Evolutionary conservation across 140 eudicot species (phyloP), one percentile per base, ranked within the genome.

Genomic region (Bidens hawaiensis): DNA sequence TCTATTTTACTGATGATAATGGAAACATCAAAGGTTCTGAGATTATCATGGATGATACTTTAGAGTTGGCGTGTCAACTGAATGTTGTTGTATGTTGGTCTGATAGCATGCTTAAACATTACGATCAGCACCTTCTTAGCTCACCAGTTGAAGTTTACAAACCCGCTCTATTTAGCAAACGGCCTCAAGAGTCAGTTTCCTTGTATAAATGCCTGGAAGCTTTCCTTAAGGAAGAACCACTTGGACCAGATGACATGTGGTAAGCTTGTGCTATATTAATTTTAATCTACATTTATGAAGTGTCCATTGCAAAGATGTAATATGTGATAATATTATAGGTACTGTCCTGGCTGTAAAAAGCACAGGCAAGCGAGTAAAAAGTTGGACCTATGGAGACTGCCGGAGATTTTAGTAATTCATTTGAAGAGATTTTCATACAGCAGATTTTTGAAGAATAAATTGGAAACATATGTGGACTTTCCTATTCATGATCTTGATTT

Each of bases 231-330:
- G 96, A 90, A 81, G 98, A 90, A 75, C 98, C 98, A 59, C 88
- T 90, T 73, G 98, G 98, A 67, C 96, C 96, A 2, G 96, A 90
- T 19, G 98, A 90, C 70, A 90, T 87, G 98, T 90, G 98, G n/a
- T n/a, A n/a, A n/a, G n/a, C n/a, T n/a, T n/a, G n/a, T n/a, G n/a
- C n/a, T n/a, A n/a, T n/a, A n/a, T n/a, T n/a, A n/a, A n/a, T n/a
- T n/a, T n/a, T n/a, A n/a, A n/a, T n/a, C n/a, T n/a, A n/a, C n/a
- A n/a, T n/a, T n/a, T n/a, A n/a, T n/a, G n/a, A n/a, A n/a, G n/a
- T n/a, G n/a, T n/a, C n/a, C n/a, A n/a, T n/a, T n/a, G n/a, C n/a
- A n/a, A n/a, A n/a, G n/a, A n/a, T n/a, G n/a, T n/a, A n/a, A n/a
- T n/a, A n/a, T n/a, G n/a, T n/a, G n/a, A n/a, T n/a, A n/a, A n/a